Evolutionary conservation across 768 basidiomycete genomes (phyloP).

Genomic region (Coprinopsis sp.): DNA sequence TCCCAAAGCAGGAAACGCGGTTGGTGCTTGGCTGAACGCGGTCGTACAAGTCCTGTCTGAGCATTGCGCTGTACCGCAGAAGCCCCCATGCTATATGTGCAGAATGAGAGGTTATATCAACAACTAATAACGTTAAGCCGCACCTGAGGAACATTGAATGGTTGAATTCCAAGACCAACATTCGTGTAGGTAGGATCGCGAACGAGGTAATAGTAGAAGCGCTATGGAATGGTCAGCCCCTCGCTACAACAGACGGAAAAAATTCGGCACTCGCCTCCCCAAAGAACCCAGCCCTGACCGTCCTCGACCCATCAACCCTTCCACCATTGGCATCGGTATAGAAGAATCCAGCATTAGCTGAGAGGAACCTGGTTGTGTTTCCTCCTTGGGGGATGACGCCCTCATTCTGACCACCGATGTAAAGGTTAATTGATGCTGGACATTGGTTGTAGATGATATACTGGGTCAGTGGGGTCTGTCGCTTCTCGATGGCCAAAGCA

Average conservation of each 20-base stretch:
- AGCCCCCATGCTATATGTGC: conserved; percentile 14
- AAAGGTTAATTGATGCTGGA: conserved; percentile 12
- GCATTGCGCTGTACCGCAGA: conserved; percentile 21
- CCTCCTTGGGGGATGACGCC: conserved; percentile 5
- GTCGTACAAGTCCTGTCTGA: conserved; percentile 16
- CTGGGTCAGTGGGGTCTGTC: conserved; percentile 5
- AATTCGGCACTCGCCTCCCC: conserved; percentile 1
- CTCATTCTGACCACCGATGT: conserved; percentile 10
- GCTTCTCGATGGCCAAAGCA: too few species aligned
- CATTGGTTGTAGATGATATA: conserved; percentile 12
- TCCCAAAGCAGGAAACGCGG: conserved; percentile 18
- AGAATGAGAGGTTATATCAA: background rate
- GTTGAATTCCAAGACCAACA: conserved; percentile 20
- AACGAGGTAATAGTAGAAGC: conserved; percentile 28
- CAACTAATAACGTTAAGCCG: background rate
- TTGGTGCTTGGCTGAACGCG: conserved; percentile 22
- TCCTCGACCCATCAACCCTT: conserved; percentile 7
- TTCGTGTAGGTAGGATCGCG: conserved; percentile 24
- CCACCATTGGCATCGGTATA: conserved; percentile 17
- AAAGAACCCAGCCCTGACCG: conserved; percentile 16
- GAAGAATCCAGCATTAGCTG: conserved; percentile 12
- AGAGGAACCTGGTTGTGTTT: conserved; percentile 6
- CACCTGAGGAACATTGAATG: conserved; percentile 16
- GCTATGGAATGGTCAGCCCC: conserved; percentile 6
- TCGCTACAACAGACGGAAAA: background rate